phyloP scores from a whole-genome alignment of 345 rosid genomes.

The Camelina sativa region DNA sequence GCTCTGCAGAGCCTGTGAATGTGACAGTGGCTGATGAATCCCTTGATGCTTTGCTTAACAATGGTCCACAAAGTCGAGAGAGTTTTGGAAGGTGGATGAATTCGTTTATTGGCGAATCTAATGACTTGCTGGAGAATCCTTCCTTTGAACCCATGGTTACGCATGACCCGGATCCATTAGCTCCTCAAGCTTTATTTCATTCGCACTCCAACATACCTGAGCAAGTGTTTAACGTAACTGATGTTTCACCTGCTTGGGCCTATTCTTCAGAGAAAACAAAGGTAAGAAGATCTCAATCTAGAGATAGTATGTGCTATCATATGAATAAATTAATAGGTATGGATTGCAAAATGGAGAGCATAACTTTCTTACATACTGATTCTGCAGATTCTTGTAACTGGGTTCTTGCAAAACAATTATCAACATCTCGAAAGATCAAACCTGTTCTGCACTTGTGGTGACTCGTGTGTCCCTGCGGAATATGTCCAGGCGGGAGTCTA shows the following conservation, averaged over 20 bases:
- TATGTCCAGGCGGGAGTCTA: constrained; percentile 80
- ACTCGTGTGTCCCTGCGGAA: constrained; percentile 59
- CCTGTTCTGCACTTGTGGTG: constrained; percentile 78
- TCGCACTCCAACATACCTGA: constrained; percentile 51
- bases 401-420: constrained; percentile 64
- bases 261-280: constrained; percentile 82
- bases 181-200: constrained; percentile 50
- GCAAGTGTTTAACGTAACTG: constrained; percentile 72
- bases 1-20: constrained; percentile 57
- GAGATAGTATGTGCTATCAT: neutral
- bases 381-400: constrained; percentile 74
- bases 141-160: constrained; percentile 54
- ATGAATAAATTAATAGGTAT: neutral
- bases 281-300: constrained; percentile 42
- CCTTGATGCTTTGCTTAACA: constrained; percentile 52
- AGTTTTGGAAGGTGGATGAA: constrained; percentile 90
- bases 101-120: constrained; percentile 57
- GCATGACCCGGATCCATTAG: constrained; percentile 47
- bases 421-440: constrained; percentile 61
- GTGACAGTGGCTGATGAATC: constrained; percentile 48
- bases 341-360: neutral
- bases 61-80: constrained; percentile 74
- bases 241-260: constrained; percentile 85
- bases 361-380: constrained; percentile 13
- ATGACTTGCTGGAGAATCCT: constrained; percentile 55